Evolutionary conservation across 768 basidiomycete species (phyloP).

Genomic region (Kwoniella dendrophila): DNA sequence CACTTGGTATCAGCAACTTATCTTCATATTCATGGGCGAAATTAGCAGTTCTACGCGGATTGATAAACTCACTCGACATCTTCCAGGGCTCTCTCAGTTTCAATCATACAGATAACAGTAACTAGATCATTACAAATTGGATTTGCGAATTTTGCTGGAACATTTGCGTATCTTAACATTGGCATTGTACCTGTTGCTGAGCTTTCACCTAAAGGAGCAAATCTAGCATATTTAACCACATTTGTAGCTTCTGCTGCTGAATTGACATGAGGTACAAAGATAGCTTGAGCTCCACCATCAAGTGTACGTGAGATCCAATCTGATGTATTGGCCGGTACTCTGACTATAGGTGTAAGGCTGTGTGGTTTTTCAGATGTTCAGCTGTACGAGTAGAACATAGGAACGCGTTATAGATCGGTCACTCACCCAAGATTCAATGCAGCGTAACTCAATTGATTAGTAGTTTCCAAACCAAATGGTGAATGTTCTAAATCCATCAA

Average conservation of each 20-base stretch:
- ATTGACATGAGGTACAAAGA: conserved; percentile 48
- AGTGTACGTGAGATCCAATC: conserved; percentile 47
- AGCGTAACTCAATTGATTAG: conserved; percentile 29
- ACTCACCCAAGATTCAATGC: conserved; percentile 38
- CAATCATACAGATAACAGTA: conserved; percentile 41
- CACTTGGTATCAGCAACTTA: neutral
- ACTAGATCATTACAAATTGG: conserved; percentile 36
- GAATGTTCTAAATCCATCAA: conserved; percentile 47
- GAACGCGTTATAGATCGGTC: neutral
- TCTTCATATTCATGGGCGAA: neutral
- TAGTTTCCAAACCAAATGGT: conserved; percentile 34
- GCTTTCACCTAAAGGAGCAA: conserved; percentile 29
- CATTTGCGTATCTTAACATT: conserved; percentile 27
- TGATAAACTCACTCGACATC: conserved; percentile 31
- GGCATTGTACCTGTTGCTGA: conserved; percentile 32
- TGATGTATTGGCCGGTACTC: conserved; percentile 41
- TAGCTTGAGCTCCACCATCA: conserved; percentile 43
- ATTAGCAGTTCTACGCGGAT: neutral
- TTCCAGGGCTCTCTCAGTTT: conserved; percentile 31
- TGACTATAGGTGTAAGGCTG: conserved; percentile 38
- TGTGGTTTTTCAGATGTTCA: neutral
- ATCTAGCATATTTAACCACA: conserved; percentile 35
- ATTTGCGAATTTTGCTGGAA: conserved; percentile 13
- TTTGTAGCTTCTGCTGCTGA: conserved; percentile 34
- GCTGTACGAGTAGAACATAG: neutral